phyloP scores from a whole-genome alignment of 352 stramenopile species.

The Pseudoperonospora humuli region DNA sequence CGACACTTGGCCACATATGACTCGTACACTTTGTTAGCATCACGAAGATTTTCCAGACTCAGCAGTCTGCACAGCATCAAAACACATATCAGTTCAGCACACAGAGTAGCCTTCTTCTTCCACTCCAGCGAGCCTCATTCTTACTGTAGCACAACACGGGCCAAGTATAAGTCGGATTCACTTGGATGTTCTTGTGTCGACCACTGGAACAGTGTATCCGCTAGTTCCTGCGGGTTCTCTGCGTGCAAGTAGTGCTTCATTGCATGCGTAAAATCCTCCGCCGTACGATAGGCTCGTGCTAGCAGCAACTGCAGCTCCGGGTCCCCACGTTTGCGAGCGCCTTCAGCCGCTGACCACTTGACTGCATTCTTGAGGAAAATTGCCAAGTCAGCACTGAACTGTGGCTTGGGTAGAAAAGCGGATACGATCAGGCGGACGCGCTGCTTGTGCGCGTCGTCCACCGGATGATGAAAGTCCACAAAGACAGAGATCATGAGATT shows the following conservation, averaged over 20 bases:
- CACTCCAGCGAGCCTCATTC: background rate
- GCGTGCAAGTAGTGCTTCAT: constrained; percentile 78
- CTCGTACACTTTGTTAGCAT: constrained; percentile 76
- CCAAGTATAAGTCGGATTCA: constrained; percentile 74
- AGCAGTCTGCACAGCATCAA: constrained; percentile 36
- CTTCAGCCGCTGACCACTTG: constrained; percentile 71
- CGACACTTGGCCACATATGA: constrained; percentile 40
- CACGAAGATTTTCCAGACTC: constrained; percentile 77
- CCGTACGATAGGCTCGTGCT: constrained; percentile 38
- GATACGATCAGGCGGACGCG: constrained; percentile 59
- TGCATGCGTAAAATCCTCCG: constrained; percentile 51
- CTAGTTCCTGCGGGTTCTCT: constrained; percentile 62
- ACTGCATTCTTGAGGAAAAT: constrained; percentile 73
- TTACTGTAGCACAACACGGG: constrained; percentile 75
- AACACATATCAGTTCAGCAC: constrained; percentile 7
- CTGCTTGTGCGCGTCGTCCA: constrained; percentile 67
- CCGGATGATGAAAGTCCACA: constrained; percentile 53
- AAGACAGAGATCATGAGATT: constrained; percentile 74
- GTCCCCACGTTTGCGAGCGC: constrained; percentile 66
- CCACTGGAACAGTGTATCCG: constrained; percentile 67
- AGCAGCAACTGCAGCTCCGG: constrained; percentile 69
- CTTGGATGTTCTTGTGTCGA: constrained; percentile 68
- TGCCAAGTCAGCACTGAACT: constrained; percentile 61
- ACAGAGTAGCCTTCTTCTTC: background rate
- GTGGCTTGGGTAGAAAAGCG: constrained; percentile 52